phyloP scores from a whole-genome alignment of 139 green algal species.

The Coccomyxa sp. region DNA sequence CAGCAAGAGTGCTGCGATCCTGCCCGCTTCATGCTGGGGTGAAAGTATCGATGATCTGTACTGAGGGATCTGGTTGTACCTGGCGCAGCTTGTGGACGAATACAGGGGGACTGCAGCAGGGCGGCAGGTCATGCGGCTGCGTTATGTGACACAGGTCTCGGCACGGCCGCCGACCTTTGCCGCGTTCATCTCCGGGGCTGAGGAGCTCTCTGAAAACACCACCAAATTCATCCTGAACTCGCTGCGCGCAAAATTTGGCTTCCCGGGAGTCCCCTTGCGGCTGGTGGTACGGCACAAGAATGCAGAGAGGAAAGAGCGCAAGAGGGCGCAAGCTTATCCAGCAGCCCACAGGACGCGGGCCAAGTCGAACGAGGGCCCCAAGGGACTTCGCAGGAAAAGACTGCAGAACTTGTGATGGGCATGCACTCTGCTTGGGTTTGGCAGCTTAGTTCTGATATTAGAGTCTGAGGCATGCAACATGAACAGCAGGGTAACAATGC shows the following conservation, averaged over 20 bases:
- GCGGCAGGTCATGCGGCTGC: constrained; percentile 12
- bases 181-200: constrained; percentile 46
- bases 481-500: too few relatives aligned
- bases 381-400: too few relatives aligned
- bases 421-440: too few relatives aligned
- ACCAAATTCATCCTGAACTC: constrained; percentile 36
- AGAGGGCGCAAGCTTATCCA: background rate
- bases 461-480: too few relatives aligned
- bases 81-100: background rate
- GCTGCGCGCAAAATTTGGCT: constrained; percentile 40
- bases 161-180: constrained; percentile 73
- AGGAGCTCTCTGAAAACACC: constrained; percentile 16
- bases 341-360: background rate
- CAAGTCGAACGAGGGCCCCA: background rate
- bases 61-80: too few relatives aligned
- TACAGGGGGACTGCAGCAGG: background rate
- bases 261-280: constrained; percentile 51
- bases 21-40: constrained; percentile 9
- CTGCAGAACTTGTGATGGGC: background rate
- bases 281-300: constrained; percentile 18
- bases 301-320: background rate
- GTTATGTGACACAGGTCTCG: constrained; percentile 67
- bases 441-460: too few relatives aligned
- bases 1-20: background rate
- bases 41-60: background rate